Evolutionary conservation across 2,329 filamentous ascomycete genomes (phyloP).

Genomic region (Ascochyta viciae-villosae): DNA sequence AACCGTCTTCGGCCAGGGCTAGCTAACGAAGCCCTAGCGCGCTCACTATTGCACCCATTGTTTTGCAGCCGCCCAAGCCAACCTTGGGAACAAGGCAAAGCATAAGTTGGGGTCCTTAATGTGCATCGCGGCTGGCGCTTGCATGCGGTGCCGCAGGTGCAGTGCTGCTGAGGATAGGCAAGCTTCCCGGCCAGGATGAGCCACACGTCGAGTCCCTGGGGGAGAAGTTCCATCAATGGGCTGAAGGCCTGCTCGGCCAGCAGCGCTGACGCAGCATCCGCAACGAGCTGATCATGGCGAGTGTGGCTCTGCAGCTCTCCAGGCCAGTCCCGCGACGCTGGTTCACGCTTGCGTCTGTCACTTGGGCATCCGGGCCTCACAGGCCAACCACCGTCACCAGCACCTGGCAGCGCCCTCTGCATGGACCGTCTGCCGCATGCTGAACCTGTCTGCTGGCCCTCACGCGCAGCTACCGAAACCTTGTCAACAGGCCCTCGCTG

Average conservation of each 20-base stretch:
- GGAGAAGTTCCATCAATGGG: conserved; percentile 5
- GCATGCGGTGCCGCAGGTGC: conserved; percentile 18
- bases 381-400: conserved; percentile 31
- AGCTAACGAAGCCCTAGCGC: conserved; percentile 30
- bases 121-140: conserved; percentile 24
- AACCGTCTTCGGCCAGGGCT: conserved; percentile 35
- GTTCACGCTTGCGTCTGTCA: conserved; percentile 45
- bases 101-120: conserved; percentile 28
- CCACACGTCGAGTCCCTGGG: conserved; percentile 1
- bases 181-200: conserved; percentile 9
- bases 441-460: conserved; percentile 22
- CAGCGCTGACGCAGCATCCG: conserved; percentile 20
- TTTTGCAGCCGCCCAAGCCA: conserved; percentile 35
- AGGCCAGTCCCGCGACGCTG: conserved; percentile 39
- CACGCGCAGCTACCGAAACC: conserved; percentile 22
- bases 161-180: conserved; percentile 17
- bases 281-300: conserved; percentile 30
- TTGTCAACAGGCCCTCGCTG: conserved; percentile 26
- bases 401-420: conserved; percentile 24
- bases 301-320: conserved; percentile 33
- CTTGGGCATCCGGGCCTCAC: conserved; percentile 36
- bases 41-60: conserved; percentile 34
- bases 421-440: conserved; percentile 23
- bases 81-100: conserved; percentile 30
- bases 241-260: background rate